Evolutionary conservation across 129 eudicot species (phyloP).

Genomic region (Scalesia atractyloides): DNA sequence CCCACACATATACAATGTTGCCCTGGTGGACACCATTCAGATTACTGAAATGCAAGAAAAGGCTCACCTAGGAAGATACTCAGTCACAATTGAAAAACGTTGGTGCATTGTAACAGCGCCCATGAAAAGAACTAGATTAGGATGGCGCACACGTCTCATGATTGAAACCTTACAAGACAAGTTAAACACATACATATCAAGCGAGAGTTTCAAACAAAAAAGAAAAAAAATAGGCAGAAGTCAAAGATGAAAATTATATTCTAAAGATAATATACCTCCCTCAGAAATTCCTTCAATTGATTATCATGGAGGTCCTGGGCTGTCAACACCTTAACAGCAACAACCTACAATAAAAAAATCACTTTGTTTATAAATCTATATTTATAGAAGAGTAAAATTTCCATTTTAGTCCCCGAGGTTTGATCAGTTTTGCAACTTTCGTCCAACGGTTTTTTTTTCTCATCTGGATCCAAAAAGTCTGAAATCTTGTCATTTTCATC

Average conservation of each 20-base stretch:
- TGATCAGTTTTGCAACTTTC: too few relatives aligned
- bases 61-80: constrained; percentile 75
- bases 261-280: constrained; percentile 57
- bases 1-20: too few relatives aligned
- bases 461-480: too few relatives aligned
- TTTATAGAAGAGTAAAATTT: too few relatives aligned
- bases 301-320: constrained; percentile 83
- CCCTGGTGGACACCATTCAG: background rate
- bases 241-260: background rate
- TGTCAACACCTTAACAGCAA: constrained; percentile 85
- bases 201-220: background rate
- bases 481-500: too few relatives aligned
- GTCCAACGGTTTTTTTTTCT: too few relatives aligned
- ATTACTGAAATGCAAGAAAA: background rate
- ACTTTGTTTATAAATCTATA: background rate
- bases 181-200: background rate
- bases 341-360: constrained; percentile 53
- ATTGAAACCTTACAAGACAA: constrained; percentile 67
- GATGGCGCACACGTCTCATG: constrained; percentile 94
- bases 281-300: constrained; percentile 80
- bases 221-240: background rate
- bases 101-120: constrained; percentile 93
- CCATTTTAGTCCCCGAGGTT: too few relatives aligned
- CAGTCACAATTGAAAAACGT: constrained; percentile 85
- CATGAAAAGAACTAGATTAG: constrained; percentile 95